Evolutionary conservation across 192 early-diverging fungal species (phyloP).

Genomic region (Podila minutissima): DNA sequence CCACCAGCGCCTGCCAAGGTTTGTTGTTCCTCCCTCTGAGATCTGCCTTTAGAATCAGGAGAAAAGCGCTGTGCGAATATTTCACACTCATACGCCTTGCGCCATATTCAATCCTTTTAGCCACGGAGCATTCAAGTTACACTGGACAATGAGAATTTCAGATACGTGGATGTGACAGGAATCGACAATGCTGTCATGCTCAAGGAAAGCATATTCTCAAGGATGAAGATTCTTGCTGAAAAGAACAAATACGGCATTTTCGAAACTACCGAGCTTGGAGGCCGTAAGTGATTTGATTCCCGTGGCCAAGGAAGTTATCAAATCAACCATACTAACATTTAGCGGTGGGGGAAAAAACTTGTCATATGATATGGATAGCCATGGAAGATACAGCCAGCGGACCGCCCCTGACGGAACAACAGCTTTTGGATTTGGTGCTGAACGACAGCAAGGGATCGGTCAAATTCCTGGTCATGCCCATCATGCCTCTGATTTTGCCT

Average conservation of each 20-base stretch:
- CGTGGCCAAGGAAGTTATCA: no score
- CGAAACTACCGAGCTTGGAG: slow-evolving; percentile 44
- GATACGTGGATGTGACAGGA: slow-evolving; percentile 41
- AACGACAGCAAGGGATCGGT: slow-evolving; percentile 39
- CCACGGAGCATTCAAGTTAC: slow-evolving; percentile 48
- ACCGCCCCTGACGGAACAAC: slow-evolving; percentile 26
- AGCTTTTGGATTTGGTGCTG: slow-evolving; percentile 31
- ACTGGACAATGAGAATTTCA: slow-evolving; percentile 47
- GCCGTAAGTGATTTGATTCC: slow-evolving; percentile 21
- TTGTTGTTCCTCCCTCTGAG: neutral
- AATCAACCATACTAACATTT: neutral
- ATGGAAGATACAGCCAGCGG: slow-evolving; percentile 28
- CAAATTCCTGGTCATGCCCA: slow-evolving; percentile 41
- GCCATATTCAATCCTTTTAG: slow-evolving; percentile 1
- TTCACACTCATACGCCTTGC: neutral
- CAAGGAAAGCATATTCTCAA: slow-evolving; percentile 49
- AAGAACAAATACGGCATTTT: slow-evolving; percentile 53
- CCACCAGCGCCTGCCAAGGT: slow-evolving; percentile 23
- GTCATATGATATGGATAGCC: slow-evolving; percentile 8
- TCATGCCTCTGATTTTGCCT: slow-evolving; percentile 45
- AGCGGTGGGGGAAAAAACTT: no score
- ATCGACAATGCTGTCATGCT: slow-evolving; percentile 40
- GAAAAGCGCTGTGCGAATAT: neutral
- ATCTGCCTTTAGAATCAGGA: no score
- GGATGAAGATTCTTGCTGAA: slow-evolving; percentile 47